A percentile compares a stretch with the other conserved stretches of the same genome.
These are phyloP conservation scores for Dacryopinax spathularia DNA, from an alignment of 768 basidiomycete species.

Conservation along the genomic window DNA sequence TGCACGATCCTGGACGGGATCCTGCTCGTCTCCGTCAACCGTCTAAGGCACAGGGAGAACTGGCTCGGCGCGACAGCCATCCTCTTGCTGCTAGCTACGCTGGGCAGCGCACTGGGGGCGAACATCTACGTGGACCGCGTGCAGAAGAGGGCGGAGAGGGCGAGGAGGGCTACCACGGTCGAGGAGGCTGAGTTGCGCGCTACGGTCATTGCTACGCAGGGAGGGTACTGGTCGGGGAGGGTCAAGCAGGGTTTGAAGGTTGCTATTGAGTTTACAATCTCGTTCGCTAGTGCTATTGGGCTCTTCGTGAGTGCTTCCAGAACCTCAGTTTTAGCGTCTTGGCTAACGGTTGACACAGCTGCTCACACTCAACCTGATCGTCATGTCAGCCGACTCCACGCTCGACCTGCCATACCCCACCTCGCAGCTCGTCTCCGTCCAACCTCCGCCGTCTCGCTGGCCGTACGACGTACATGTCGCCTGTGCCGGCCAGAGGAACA, in stretches of 20 bases:
- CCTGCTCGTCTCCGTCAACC: neutral
- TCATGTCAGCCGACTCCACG: neutral
- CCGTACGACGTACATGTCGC: neutral
- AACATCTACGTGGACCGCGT: neutral
- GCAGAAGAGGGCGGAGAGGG: neutral
- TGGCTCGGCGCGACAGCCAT: neutral
- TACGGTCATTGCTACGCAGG: neutral
- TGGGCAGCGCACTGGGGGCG: neutral
- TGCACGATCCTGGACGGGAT: neutral
- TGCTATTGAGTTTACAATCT: neutral
- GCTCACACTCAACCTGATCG: neutral
- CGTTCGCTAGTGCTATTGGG: neutral
- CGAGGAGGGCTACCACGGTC: neutral
- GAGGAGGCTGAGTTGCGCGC: neutral
- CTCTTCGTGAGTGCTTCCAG: neutral
- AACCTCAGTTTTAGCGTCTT: neutral
- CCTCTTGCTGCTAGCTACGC: neutral
- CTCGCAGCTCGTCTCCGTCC: neutral
- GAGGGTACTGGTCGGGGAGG: neutral
- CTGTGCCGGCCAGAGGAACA: conserved; percentile 1
- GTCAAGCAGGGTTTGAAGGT: neutral
- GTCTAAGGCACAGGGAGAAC: neutral
- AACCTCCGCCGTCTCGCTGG: neutral
- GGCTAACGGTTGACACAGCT: neutral
- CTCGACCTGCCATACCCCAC: neutral